phyloP scores from a whole-genome alignment of 73 alveolate species.

The Durusdinium trenchii region DNA sequence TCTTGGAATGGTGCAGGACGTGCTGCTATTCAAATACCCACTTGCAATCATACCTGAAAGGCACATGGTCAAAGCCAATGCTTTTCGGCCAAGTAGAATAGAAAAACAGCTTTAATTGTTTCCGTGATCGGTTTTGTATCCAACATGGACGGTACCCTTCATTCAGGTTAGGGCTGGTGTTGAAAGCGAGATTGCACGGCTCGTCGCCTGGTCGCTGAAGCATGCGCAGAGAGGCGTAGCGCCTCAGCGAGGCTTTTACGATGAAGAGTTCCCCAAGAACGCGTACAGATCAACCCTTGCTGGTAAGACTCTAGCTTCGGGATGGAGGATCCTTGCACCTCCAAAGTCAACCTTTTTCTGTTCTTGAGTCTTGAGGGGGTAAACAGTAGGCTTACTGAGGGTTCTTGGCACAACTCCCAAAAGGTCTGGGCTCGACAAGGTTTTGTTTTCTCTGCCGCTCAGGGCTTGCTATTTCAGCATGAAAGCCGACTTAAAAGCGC shows the following conservation, averaged over 20 bases:
- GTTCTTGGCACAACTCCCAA: no score
- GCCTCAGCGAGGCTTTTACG: constrained; percentile 5
- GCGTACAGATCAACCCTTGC: background rate
- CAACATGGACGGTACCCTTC: no score
- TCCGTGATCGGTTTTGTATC: no score
- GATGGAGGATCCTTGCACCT: constrained; percentile 47
- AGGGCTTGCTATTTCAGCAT: no score
- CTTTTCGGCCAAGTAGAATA: background rate
- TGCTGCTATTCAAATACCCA: background rate
- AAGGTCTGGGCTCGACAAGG: no score
- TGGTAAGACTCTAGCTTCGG: background rate
- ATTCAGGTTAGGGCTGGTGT: constrained; percentile 19
- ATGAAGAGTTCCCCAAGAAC: background rate
- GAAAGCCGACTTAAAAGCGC: no score
- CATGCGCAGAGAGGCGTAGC: background rate
- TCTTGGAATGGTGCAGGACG: background rate
- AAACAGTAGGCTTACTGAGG: no score
- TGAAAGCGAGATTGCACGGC: constrained; percentile 6
- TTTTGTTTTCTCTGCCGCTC: no score
- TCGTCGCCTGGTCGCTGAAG: constrained; percentile 28
- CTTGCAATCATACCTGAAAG: constrained; percentile 1
- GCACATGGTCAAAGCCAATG: background rate
- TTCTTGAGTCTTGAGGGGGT: no score
- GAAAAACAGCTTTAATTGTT: no score
- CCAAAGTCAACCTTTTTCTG: no score